A percentile compares a stretch with the other conserved stretches of the same genome.
phyloP scores from a whole-genome alignment of 305 asterid genomes.

The Fraxinus velutina region DNA sequence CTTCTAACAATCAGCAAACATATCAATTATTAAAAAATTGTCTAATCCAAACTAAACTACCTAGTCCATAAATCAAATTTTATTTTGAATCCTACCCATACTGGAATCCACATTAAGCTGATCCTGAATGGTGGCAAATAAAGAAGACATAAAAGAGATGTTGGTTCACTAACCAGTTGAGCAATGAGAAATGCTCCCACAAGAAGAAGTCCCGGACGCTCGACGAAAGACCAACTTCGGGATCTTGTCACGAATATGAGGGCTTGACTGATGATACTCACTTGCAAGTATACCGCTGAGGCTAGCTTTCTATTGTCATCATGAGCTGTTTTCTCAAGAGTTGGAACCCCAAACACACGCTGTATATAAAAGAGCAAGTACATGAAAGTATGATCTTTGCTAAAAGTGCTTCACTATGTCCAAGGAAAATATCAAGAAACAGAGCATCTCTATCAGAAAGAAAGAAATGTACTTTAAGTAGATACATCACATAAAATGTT shows the following conservation, averaged over 20 bases:
- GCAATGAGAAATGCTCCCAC: conserved; percentile 52
- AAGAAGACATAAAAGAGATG: not conserved
- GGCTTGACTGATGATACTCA: conserved; percentile 69
- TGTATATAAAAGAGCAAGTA: conserved; percentile 24
- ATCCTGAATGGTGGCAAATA: not conserved
- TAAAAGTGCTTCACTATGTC: not conserved
- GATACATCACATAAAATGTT: not conserved
- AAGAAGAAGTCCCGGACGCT: conserved; percentile 71
- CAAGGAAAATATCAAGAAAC: not conserved
- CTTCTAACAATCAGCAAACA: not conserved
- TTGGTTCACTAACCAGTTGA: conserved; percentile 42
- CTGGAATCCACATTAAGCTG: not conserved
- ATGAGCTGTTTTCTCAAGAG: conserved; percentile 39
- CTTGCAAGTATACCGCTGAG: conserved; percentile 75
- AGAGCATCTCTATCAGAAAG: not conserved
- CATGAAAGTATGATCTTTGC: not conserved
- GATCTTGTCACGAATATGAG: conserved; percentile 70
- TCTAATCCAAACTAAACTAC: not conserved
- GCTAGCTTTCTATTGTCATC: conserved; percentile 49
- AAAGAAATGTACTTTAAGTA: not conserved
- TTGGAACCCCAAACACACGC: conserved; percentile 52
- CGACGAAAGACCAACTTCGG: conserved; percentile 61
- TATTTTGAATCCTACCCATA: not conserved
- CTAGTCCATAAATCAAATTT: not conserved
- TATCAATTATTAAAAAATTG: too few species aligned